A percentile compares a stretch with the other conserved stretches of the same genome.
Evolutionary conservation across 164 flowering plant species (phyloP).

Genomic region (Nymphaea thermarum): DNA sequence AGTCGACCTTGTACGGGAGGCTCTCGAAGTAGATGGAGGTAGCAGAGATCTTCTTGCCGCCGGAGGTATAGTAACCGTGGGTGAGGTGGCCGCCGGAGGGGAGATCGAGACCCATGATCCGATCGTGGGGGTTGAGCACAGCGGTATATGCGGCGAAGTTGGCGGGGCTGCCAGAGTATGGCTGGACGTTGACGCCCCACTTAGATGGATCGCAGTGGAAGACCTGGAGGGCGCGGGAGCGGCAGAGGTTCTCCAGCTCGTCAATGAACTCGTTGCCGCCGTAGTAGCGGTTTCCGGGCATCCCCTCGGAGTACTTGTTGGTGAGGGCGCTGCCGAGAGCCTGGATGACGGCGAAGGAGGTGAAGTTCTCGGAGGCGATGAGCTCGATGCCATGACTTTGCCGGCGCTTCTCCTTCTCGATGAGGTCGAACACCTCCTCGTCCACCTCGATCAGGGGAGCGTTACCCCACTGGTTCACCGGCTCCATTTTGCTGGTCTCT

Average conservation of each 20-base stretch:
- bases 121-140: slow-evolving; percentile 77
- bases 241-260: slow-evolving; percentile 84
- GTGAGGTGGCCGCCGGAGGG: slow-evolving; percentile 96
- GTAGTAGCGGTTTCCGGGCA: slow-evolving; percentile 97
- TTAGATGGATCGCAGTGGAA: slow-evolving; percentile 50
- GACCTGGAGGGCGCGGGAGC: slow-evolving; percentile 68
- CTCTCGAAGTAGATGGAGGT: slow-evolving; percentile 98
- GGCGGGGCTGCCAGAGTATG: slow-evolving; percentile 90
- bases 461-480: slow-evolving; percentile 80
- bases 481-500: slow-evolving; percentile 37
- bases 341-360: slow-evolving; percentile 93
- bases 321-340: slow-evolving; percentile 90
- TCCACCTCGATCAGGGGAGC: slow-evolving; percentile 47
- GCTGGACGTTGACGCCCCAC: slow-evolving; percentile 99
- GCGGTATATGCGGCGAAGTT: slow-evolving; percentile 99
- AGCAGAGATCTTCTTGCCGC: slow-evolving; percentile 94
- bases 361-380: slow-evolving; percentile 95
- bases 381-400: slow-evolving; percentile 96
- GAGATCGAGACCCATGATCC: slow-evolving; percentile 94
- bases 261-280: slow-evolving; percentile 99
- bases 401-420: slow-evolving; percentile 92
- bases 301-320: slow-evolving; percentile 97
- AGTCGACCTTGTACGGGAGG: slow-evolving; percentile 87
- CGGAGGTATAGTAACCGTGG: slow-evolving; percentile 91
- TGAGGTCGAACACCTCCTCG: slow-evolving; percentile 80